A percentile compares a stretch with the other conserved stretches of the same genome.
phyloP scores from a whole-genome alignment of 2,329 filamentous ascomycete species.

The Lecanicillium sp. region DNA sequence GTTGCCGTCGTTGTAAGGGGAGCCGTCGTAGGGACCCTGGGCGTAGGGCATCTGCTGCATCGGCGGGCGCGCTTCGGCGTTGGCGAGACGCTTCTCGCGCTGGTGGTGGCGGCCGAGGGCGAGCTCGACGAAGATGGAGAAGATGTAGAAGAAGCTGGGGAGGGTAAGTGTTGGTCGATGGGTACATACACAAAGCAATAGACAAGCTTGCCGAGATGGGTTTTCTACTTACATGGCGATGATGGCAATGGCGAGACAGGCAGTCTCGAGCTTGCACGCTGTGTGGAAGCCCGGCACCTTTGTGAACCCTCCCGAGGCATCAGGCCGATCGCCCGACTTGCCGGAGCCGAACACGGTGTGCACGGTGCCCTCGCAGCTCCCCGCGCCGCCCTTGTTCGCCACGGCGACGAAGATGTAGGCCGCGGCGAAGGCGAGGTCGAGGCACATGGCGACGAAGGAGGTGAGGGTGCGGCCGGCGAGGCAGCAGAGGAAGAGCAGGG shows the following conservation, averaged over 20 bases:
- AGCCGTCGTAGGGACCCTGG: slow-evolving; percentile 5
- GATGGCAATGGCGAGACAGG: slow-evolving; percentile 70
- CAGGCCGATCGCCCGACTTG: slow-evolving; percentile 42
- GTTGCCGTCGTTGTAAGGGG: slow-evolving; percentile 45
- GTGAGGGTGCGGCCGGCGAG: slow-evolving; percentile 70
- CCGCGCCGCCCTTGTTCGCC: slow-evolving; percentile 63
- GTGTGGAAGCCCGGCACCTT: slow-evolving; percentile 40
- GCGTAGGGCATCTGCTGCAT: slow-evolving; percentile 12
- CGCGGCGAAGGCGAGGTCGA: slow-evolving; percentile 71
- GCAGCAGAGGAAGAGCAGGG: slow-evolving; percentile 71
- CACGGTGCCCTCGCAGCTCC: slow-evolving; percentile 55
- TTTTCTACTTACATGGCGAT: slow-evolving; percentile 61
- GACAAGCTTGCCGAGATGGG: no score
- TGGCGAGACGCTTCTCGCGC: slow-evolving; percentile 67
- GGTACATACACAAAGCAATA: no score
- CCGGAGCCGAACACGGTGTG: slow-evolving; percentile 65
- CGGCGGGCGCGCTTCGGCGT: slow-evolving; percentile 16
- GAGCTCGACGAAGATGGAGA: slow-evolving; percentile 65
- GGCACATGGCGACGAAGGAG: slow-evolving; percentile 63
- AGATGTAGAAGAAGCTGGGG: slow-evolving; percentile 64
- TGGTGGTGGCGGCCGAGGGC: slow-evolving; percentile 64
- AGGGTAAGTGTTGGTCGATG: no score
- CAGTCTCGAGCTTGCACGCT: slow-evolving; percentile 71
- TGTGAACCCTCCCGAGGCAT: slow-evolving; percentile 42
- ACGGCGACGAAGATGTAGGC: slow-evolving; percentile 78